Percentiles rank a stretch among this genome's conserved stretches.
These are phyloP conservation scores for Mortierella sp. DNA, from an alignment of 371 early-diverging fungal genomes.

Conservation along the genomic window DNA sequence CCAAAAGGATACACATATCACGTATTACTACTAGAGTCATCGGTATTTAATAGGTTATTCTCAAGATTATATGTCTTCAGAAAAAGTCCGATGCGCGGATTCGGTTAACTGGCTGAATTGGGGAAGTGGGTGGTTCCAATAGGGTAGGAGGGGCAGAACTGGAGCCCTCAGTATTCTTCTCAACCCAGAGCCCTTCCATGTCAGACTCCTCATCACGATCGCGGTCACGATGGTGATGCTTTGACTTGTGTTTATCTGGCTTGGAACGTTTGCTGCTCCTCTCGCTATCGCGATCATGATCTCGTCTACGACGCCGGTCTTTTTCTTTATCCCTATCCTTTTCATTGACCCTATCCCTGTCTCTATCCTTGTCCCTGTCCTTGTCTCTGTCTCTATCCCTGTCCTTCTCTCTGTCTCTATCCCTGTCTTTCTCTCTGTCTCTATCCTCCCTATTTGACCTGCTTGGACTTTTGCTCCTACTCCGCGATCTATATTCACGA, in stretches of 20 bases:
- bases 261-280: slow-evolving; percentile 23
- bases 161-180: slow-evolving; percentile 42
- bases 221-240: slow-evolving; percentile 17
- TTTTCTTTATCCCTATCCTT: slow-evolving; percentile 38
- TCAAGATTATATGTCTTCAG: neutral
- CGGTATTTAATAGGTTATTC: neutral
- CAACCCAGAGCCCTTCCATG: slow-evolving; percentile 59
- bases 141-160: neutral
- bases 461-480: slow-evolving; percentile 27
- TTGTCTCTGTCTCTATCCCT: slow-evolving; percentile 39
- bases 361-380: slow-evolving; percentile 24
- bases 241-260: slow-evolving; percentile 24
- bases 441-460: slow-evolving; percentile 34
- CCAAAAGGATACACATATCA: neutral
- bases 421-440: slow-evolving; percentile 33
- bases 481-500: slow-evolving; percentile 23
- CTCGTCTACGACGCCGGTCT: neutral
- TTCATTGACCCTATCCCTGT: slow-evolving; percentile 19
- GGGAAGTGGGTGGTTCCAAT: neutral
- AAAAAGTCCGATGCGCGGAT: slow-evolving; percentile 13
- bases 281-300: slow-evolving; percentile 30
- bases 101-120: neutral
- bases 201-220: slow-evolving; percentile 25
- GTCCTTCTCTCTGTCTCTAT: slow-evolving; percentile 24
- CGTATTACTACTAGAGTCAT: neutral